These are phyloP conservation scores for Capillidium heterosporum DNA, from an alignment of 371 early-diverging fungal species.

Conservation along the genomic window DNA sequence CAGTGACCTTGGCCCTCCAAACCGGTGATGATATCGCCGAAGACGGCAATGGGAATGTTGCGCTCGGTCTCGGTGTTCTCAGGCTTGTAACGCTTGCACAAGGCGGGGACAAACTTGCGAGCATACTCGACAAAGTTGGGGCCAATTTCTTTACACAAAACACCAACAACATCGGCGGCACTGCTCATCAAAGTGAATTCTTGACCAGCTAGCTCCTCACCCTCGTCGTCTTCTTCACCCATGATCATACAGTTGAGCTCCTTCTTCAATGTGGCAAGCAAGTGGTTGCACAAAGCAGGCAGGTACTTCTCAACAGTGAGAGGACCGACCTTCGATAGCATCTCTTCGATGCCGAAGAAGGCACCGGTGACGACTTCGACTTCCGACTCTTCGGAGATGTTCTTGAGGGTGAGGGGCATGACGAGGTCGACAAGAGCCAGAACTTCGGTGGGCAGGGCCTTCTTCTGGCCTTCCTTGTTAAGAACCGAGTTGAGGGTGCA, in stretches of 20 bases:
- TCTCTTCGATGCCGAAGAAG: conserved; percentile 45
- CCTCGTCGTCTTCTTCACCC: conserved; percentile 46
- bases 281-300: conserved; percentile 29
- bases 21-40: conserved; percentile 66
- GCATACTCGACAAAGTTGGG: conserved; percentile 49
- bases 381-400: conserved; percentile 71
- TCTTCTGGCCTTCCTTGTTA: conserved; percentile 12
- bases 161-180: conserved; percentile 68
- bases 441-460: conserved; percentile 45
- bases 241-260: conserved; percentile 55
- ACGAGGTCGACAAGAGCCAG: conserved; percentile 38
- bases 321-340: conserved; percentile 60
- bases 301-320: conserved; percentile 41
- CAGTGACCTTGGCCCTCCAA: conserved; percentile 51
- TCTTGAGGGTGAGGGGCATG: conserved; percentile 41
- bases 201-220: conserved; percentile 68
- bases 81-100: conserved; percentile 53
- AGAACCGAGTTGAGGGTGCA: conserved; percentile 36
- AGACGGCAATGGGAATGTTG: conserved; percentile 73
- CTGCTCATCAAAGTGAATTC: conserved; percentile 62
- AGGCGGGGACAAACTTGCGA: conserved; percentile 57
- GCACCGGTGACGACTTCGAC: conserved; percentile 61
- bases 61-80: conserved; percentile 47
- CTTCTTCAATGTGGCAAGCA: conserved; percentile 55
- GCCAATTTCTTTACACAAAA: conserved; percentile 52